Conservation (phyloP, 257 asterid genomes). For the Lycium ferocissimum region DNA sequence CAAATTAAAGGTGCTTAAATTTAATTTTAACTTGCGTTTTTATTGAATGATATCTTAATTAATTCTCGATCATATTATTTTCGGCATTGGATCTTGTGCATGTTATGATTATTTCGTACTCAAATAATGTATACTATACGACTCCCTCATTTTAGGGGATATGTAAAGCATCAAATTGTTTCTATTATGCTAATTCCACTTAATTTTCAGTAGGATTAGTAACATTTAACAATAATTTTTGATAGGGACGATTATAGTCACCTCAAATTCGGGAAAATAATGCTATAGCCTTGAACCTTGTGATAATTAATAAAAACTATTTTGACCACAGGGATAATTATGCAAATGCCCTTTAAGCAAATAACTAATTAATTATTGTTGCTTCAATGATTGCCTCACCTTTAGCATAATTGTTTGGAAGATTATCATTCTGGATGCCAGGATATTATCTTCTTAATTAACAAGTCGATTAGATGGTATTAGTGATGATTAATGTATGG, state of each 20-base stretch:
- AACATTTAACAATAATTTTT: slow-evolving; percentile 14
- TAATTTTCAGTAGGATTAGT: slow-evolving; percentile 1
- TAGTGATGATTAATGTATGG: slow-evolving; percentile 33
- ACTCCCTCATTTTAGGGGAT: background rate
- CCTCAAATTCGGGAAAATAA: slow-evolving; percentile 19
- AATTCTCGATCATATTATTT: background rate
- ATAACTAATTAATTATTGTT: background rate
- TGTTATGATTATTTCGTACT: background rate
- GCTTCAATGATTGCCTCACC: slow-evolving; percentile 27
- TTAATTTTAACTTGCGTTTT: background rate
- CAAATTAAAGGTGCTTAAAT: background rate
- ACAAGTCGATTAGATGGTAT: slow-evolving; percentile 22
- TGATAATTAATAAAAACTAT: background rate
- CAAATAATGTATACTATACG: too few species aligned
- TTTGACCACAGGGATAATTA: background rate
- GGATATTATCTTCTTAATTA: background rate
- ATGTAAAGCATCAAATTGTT: background rate
- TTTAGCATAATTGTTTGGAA: slow-evolving; percentile 28
- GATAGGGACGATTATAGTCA: background rate
- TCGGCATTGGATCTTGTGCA: background rate
- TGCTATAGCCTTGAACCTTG: background rate
- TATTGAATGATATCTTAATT: background rate
- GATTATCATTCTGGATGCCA: background rate
- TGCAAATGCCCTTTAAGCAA: background rate
- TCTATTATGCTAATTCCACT: slow-evolving; percentile 18